A percentile compares a stretch with the other conserved stretches of the same genome.
Conservation (phyloP, 208 protist genomes). For the Leptomonas pyrrhocoris region DNA sequence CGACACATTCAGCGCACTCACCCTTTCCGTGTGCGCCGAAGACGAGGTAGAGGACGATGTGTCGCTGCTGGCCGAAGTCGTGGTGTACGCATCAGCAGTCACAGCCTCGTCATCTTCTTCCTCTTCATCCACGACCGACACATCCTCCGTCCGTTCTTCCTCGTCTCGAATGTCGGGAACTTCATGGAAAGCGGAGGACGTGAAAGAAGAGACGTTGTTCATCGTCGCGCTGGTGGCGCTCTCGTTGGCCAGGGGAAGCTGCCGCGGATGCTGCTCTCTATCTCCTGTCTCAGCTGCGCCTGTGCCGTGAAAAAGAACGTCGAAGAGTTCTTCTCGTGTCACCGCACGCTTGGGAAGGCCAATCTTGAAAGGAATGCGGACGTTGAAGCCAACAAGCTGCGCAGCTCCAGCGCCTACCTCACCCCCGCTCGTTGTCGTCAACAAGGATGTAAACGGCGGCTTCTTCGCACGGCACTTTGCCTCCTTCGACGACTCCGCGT, state of each 20-base stretch:
- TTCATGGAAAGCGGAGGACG: conserved; percentile 34
- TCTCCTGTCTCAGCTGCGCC: neutral
- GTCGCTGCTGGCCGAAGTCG: conserved; percentile 5
- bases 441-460: neutral
- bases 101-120: conserved; percentile 14
- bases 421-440: neutral
- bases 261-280: neutral
- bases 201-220: conserved; percentile 22
- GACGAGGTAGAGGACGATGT: conserved; percentile 5
- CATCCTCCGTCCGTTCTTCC: neutral
- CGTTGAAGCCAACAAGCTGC: conserved; percentile 26
- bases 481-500: neutral
- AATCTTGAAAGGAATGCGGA: conserved; percentile 34
- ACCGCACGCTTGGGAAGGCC: conserved; percentile 14
- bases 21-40: neutral
- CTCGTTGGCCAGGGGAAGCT: neutral
- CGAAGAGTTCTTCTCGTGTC: neutral
- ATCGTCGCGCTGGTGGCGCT: conserved; percentile 10
- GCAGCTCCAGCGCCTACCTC: neutral
- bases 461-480: conserved; percentile 6
- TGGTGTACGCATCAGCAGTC: conserved; percentile 1
- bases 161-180: conserved; percentile 25
- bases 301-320: neutral
- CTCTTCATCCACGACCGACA: neutral
- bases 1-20: conserved; percentile 20